Conservation (phyloP, 1,284 basidiomycete species). For the Cutaneotrichosporon sp. region DNA sequence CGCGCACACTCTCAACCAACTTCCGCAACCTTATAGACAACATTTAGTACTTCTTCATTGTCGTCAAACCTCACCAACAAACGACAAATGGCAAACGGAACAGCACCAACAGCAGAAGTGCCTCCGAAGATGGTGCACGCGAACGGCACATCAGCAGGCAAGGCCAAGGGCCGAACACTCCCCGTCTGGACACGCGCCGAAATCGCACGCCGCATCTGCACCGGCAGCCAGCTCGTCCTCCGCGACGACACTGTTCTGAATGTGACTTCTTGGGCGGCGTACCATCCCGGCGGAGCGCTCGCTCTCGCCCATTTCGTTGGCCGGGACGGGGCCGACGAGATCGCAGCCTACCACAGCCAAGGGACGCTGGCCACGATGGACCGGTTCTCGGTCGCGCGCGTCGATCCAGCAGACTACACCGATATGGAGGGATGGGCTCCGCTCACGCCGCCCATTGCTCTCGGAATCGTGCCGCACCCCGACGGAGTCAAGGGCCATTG, state of each 20-base stretch:
- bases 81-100: conserved; percentile 9
- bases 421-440: conserved; percentile 64
- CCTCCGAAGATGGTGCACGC: not conserved
- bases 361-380: conserved; percentile 66
- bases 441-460: conserved; percentile 82
- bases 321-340: conserved; percentile 90
- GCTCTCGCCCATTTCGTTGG: conserved; percentile 94
- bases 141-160: not conserved
- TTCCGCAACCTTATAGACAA: too few relatives aligned
- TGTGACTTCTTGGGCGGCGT: conserved; percentile 75
- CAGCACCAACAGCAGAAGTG: not conserved
- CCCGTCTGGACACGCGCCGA: conserved; percentile 30
- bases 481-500: conserved; percentile 47
- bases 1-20: too few relatives aligned
- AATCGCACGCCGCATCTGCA: conserved; percentile 60
- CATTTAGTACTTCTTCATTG: too few relatives aligned
- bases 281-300: conserved; percentile 86
- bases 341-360: conserved; percentile 84
- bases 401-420: conserved; percentile 54
- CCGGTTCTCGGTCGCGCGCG: conserved; percentile 71
- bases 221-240: conserved; percentile 76
- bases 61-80: too few relatives aligned
- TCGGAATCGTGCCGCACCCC: conserved; percentile 68
- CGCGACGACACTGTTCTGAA: conserved; percentile 74
- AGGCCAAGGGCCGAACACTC: conserved; percentile 4